Evolutionary conservation across 2,329 filamentous ascomycete species (phyloP), one percentile per base, ranked within the genome.

Genomic region (Juglanconis sp.): DNA sequence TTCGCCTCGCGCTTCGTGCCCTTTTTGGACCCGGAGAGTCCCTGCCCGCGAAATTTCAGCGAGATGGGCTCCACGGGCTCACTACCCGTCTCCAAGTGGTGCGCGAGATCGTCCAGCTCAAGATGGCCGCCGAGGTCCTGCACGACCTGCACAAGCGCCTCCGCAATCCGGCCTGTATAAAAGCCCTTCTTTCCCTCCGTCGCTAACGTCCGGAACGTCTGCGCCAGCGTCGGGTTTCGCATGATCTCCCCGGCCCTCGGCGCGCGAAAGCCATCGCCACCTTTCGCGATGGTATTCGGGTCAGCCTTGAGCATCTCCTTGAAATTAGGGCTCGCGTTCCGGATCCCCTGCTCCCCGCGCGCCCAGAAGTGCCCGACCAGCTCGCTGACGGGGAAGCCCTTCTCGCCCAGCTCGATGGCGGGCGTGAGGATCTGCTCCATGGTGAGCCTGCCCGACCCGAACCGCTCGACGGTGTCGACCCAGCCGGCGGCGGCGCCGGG

Each of bases 401-500:
- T 84, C 72, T 98, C 94, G 5, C 87, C 95, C 40, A 98, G 77
- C 69, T 89, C 86, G 63, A 96, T 93, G 0, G 92, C 95, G 0
- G 95, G 94, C 5, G 79, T 82, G 10, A 99, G 78, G 60, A 98
- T 87, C 68, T 96, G 86, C 66, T 86, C 84, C 76, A 98, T 67
- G 8, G 80, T 85, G 13, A 98, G 68, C 71, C 89, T 96, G 2
- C 92, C 91, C 72, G 93, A 97, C 15, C 95, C 95, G 70, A 98
- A 96, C 57, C 85, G 86, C 74, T 93, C 88, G 1, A 97, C 82
- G 0, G 90, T 88, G 73, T 99, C 95, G 31, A 91, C 87, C 95
- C 95, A 99, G 1, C 94, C 95, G 0, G 92, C 95, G 0, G 95
- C 86, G 1, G 95, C 93, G 5, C 95, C 95, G 0, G 95, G 95